Evolutionary conservation across 768 basidiomycete species (phyloP), one percentile per base, ranked within the genome.

Genomic region (Leccinum olivaceopallidum): DNA sequence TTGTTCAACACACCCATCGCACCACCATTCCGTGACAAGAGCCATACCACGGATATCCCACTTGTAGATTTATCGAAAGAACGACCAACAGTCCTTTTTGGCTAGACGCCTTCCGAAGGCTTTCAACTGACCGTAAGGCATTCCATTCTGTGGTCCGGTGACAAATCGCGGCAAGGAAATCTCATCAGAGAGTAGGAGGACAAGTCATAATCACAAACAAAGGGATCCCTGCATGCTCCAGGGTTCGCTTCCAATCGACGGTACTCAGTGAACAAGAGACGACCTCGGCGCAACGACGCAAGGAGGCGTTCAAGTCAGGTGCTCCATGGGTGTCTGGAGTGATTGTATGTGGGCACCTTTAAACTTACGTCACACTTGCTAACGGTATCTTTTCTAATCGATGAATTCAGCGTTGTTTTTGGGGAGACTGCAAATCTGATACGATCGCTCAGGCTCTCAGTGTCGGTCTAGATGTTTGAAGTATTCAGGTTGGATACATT

Each of bases 1-100:
- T 56, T 74, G 49, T 57, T 71, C 22, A 69, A 62, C 28, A 72
- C 71, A 7, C 71, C 71, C 4, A 66, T 72, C 37, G 59, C 52
- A 36, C 61, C 66, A 28, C 53, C 63, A 13, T 47, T 2, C 12
- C 5, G 1, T 28, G 28, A 28, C 37, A 60, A 50, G 50, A 37
- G 1, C 28, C 18, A 26, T 16, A 16, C n/a, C 3, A 53, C 22
- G 6, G 63, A 65, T 10, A 60, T 74, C 5, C 57, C 62, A 3
- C 67, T 74, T 30, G 56, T 58, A 13, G 69, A 72, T 12, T 9
- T 74, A 12, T 55, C 64, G 26, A 53, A 9, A 50, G 34, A 22
- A 58, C 58, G 34, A 26, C 47, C 32, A n/a, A 36, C 48, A 16
- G 37, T 39, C 44, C 42, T 44, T 39, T 10, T 59, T 34, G 64